Evolutionary conservation across 768 basidiomycete species (phyloP).

Genomic region (Mycena sanguinolenta): DNA sequence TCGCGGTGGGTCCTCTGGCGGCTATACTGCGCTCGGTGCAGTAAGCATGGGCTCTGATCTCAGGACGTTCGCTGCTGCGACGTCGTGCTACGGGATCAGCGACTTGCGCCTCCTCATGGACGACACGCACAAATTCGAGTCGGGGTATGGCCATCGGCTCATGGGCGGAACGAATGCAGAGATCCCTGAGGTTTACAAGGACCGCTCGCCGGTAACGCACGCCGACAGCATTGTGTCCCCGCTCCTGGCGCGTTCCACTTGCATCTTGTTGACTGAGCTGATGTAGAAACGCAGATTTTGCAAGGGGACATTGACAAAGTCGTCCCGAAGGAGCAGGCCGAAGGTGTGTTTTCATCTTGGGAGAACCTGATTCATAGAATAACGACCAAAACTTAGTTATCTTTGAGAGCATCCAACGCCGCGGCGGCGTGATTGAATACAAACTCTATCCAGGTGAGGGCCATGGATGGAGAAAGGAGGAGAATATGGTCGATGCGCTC

Average conservation of each 20-base stretch:
- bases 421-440: slow-evolving; percentile 58
- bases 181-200: slow-evolving; percentile 59
- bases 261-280: neutral
- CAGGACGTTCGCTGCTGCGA: slow-evolving; percentile 71
- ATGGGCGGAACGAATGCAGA: slow-evolving; percentile 64
- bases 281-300: slow-evolving; percentile 55
- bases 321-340: slow-evolving; percentile 39
- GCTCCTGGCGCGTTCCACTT: slow-evolving; percentile 57
- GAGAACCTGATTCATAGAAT: slow-evolving; percentile 53
- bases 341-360: slow-evolving; percentile 16
- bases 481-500: slow-evolving; percentile 58
- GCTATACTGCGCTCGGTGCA: slow-evolving; percentile 73
- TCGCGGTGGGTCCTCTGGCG: slow-evolving; percentile 81
- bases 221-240: slow-evolving; percentile 65
- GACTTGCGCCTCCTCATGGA: slow-evolving; percentile 65
- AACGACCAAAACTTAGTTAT: slow-evolving; percentile 55
- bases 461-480: slow-evolving; percentile 61
- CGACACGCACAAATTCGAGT: slow-evolving; percentile 72
- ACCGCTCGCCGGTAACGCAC: slow-evolving; percentile 63
- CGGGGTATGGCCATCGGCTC: slow-evolving; percentile 59
- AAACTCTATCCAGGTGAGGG: slow-evolving; percentile 66
- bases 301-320: slow-evolving; percentile 62
- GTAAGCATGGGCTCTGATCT: slow-evolving; percentile 56
- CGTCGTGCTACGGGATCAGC: slow-evolving; percentile 76
- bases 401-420: slow-evolving; percentile 54